phyloP scores from a whole-genome alignment of 2,329 filamentous ascomycete genomes.

The Trichoderma pleuroti region DNA sequence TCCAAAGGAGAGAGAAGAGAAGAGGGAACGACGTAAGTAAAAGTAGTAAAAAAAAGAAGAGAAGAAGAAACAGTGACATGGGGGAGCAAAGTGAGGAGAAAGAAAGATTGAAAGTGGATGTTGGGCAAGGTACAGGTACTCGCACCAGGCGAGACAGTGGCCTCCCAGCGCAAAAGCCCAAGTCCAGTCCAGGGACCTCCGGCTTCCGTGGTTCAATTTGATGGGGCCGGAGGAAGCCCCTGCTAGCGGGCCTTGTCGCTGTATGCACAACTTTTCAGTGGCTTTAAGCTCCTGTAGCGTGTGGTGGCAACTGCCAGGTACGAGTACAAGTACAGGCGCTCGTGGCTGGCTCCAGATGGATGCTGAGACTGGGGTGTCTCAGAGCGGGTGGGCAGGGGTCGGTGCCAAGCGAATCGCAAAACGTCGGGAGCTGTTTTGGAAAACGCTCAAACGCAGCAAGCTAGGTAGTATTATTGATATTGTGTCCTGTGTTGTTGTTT shows the following conservation, averaged over 20 bases:
- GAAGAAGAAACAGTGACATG: slow-evolving; percentile 22
- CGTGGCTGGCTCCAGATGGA: background rate
- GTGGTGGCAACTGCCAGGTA: background rate
- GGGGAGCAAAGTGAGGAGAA: slow-evolving; percentile 17
- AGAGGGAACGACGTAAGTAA: slow-evolving; percentile 18
- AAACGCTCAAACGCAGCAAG: background rate
- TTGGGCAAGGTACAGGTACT: background rate
- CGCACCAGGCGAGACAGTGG: no score
- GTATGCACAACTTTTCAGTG: background rate
- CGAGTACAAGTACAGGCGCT: no score
- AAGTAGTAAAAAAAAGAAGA: slow-evolving; percentile 21
- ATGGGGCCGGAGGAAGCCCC: background rate
- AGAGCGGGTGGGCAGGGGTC: slow-evolving; percentile 8
- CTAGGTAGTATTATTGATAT: no score
- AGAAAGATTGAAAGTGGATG: background rate
- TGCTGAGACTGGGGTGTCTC: slow-evolving; percentile 12
- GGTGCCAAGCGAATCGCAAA: slow-evolving; percentile 13
- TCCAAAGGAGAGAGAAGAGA: slow-evolving; percentile 1
- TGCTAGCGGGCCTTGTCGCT: background rate
- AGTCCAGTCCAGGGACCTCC: background rate
- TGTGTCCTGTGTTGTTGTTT: background rate
- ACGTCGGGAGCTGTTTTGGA: slow-evolving; percentile 6
- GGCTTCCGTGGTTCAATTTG: background rate
- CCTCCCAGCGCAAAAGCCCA: background rate
- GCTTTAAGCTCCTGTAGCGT: background rate